Evolutionary conservation across 345 rosid species (phyloP).

Genomic region (Gossypium australe): DNA sequence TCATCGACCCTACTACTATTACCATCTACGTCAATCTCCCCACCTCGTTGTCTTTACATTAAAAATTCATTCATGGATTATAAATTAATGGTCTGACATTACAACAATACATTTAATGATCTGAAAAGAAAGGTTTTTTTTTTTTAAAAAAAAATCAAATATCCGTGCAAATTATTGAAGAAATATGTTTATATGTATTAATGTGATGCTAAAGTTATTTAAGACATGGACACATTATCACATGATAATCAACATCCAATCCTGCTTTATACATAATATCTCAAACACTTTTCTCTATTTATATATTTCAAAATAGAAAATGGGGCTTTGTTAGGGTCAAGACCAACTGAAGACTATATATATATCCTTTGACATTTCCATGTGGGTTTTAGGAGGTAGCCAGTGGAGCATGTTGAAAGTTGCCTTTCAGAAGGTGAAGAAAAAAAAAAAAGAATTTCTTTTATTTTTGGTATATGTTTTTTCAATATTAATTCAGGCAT

Average conservation of each 20-base stretch:
- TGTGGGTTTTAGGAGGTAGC: not conserved
- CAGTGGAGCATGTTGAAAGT: slow-evolving; percentile 13
- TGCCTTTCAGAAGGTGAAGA: not conserved
- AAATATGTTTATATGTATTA: too few species aligned
- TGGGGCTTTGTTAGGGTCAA: not conserved
- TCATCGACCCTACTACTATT: not conserved
- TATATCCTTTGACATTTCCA: not conserved
- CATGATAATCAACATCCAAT: not conserved
- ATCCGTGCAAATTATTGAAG: too few species aligned
- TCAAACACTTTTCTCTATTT: too few species aligned
- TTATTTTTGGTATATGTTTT: not conserved
- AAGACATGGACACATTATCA: slow-evolving; percentile 7
- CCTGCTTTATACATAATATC: not conserved
- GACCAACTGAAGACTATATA: not conserved
- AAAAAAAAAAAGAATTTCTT: slow-evolving; percentile 4
- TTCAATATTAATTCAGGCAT: slow-evolving; percentile 16
- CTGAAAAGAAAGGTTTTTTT: too few species aligned
- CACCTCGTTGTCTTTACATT: not conserved
- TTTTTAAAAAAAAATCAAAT: too few species aligned
- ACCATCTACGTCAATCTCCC: not conserved
- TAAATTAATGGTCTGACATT: not conserved
- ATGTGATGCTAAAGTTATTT: too few species aligned
- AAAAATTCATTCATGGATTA: not conserved
- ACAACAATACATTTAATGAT: too few species aligned
- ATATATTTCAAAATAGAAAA: too few species aligned